phyloP scores from a whole-genome alignment of 177 flowering plant species.

The Telopea speciosissima region DNA sequence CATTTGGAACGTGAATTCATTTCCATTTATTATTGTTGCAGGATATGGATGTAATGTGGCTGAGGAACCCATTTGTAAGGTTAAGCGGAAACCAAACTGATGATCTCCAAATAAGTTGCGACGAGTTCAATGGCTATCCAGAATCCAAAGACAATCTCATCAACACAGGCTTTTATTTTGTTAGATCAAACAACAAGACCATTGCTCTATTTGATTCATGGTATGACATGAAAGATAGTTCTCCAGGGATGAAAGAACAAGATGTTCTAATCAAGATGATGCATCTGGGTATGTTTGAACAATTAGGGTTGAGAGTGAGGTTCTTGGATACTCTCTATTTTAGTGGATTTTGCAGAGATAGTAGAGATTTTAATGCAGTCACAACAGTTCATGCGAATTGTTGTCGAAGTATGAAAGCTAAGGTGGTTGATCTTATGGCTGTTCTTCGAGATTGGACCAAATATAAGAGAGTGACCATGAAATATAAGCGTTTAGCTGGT shows the following conservation, averaged over 20 bases:
- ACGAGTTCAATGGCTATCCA: conserved; percentile 32
- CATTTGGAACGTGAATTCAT: no score
- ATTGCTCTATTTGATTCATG: conserved; percentile 45
- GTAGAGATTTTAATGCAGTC: conserved; percentile 36
- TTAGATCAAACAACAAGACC: conserved; percentile 58
- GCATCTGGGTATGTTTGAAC: conserved; percentile 15
- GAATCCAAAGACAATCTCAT: conserved; percentile 23
- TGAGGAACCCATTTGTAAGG: conserved; percentile 29
- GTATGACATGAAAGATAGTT: conserved; percentile 40
- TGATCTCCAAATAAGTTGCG: conserved; percentile 61
- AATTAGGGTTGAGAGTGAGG: conserved; percentile 33
- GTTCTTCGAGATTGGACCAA: conserved; percentile 50
- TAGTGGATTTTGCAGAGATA: conserved; percentile 58
- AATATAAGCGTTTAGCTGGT: no score
- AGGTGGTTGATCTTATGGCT: conserved; percentile 38
- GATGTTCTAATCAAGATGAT: conserved; percentile 48
- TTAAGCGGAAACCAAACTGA: conserved; percentile 22
- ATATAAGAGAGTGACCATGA: conserved; percentile 10
- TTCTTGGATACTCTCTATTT: conserved; percentile 50
- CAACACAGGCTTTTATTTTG: conserved; percentile 73
- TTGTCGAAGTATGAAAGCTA: conserved; percentile 63
- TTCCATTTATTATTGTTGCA: conserved; percentile 10
- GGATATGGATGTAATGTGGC: conserved; percentile 74
- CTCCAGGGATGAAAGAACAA: conserved; percentile 56
- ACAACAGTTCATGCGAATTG: conserved; percentile 73